phyloP scores from a whole-genome alignment of 768 basidiomycete species.

The Auricularia cornea region DNA sequence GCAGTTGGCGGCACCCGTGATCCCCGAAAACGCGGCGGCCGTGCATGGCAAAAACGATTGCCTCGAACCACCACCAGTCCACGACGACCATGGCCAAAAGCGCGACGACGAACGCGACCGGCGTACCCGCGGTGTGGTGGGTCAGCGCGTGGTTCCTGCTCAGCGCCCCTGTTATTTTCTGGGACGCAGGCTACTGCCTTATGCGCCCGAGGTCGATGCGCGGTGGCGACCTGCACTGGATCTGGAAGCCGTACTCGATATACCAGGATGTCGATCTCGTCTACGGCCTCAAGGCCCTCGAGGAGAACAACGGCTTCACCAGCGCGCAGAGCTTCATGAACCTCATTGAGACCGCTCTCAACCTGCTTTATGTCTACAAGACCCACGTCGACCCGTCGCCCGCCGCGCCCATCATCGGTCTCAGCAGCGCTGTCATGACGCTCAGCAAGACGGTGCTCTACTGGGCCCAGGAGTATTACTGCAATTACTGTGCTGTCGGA shows the following conservation, averaged over 20 bases:
- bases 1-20: too few relatives aligned
- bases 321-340: constrained; percentile 80
- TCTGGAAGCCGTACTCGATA: constrained; percentile 76
- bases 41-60: neutral
- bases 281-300: constrained; percentile 63
- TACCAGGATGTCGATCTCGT: constrained; percentile 71
- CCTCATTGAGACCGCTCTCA: constrained; percentile 68
- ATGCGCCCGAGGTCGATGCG: constrained; percentile 78
- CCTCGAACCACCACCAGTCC: neutral
- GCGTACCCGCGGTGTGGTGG: constrained; percentile 5
- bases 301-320: constrained; percentile 67
- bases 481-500: constrained; percentile 61
- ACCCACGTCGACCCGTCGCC: constrained; percentile 55
- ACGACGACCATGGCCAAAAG: neutral
- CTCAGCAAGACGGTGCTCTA: constrained; percentile 83
- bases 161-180: constrained; percentile 54
- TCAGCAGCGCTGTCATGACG: constrained; percentile 67
- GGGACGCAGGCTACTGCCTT: constrained; percentile 80
- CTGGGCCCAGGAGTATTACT: constrained; percentile 70
- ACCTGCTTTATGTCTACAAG: constrained; percentile 67
- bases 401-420: constrained; percentile 65
- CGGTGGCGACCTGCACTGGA: constrained; percentile 86
- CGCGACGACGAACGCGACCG: neutral
- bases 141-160: constrained; percentile 52
- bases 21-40: neutral